Evolutionary conservation across 2,329 filamentous ascomycete species (phyloP), one percentile per base, ranked within the genome.

Genomic region (Aphanocladium album): DNA sequence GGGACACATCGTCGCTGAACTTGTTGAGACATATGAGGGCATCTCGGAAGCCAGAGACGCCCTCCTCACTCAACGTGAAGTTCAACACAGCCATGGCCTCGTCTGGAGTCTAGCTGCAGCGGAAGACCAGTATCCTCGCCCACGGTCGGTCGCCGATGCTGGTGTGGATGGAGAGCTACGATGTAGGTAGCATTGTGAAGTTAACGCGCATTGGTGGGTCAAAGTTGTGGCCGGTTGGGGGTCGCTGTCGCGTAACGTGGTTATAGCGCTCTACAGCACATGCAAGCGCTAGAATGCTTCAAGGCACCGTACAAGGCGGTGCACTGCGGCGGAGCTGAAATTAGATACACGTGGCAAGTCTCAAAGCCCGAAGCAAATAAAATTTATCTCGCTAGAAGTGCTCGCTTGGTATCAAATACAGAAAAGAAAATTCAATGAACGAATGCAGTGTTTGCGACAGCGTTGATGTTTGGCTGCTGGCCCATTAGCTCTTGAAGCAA

Each of bases 1-100:
- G 79, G 27, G 85, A 89, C 21, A 93, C 89, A 50, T 88, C 84
- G 67, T 93, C 90, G 71, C 87, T 89, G 76, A 93, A 93, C 73
- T 91, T 91, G 69, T 84, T 83, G 27, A 93, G 80, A 71, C 90
- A 93, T 23, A 85, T 79, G 60, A 93, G 81, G 25, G 86, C 82
- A 72, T 93, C 90, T 67, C 91, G 88, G 49, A 93, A 78, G 53
- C 83, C 84, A 7, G 80, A 79, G 47, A 91, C 85, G 35, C 87
- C 87, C 66, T 92, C 89, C 60, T 90, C 89, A 67, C 82, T 89
- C 58, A 93, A 77, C 0, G 88, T 89, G 70, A 93, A 92, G 62
- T 81, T 87, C 61, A 93, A 74, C n/a, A 88, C 75, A 6, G 83
- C 77, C 85, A 88, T 86, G 47, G 3, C 11, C 0, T 8, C 16